phyloP scores from a whole-genome alignment of 2,329 filamentous ascomycete genomes.

The Verticillium isaacii region DNA sequence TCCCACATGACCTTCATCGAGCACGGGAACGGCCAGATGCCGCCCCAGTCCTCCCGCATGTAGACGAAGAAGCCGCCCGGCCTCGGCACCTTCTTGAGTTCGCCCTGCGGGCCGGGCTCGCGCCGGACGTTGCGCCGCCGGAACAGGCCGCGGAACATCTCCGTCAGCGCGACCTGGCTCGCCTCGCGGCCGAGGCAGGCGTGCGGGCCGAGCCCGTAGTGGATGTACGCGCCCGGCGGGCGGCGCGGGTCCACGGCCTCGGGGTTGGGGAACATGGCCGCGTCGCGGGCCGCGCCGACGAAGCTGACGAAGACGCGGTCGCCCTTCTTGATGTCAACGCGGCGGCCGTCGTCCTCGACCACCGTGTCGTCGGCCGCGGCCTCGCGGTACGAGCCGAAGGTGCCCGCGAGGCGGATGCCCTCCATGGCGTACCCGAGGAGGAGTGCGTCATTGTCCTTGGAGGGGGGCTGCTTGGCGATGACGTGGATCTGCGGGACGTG shows the following conservation, averaged over 20 bases:
- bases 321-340: slow-evolving; percentile 47
- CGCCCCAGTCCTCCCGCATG: slow-evolving; percentile 61
- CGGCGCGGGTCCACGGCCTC: slow-evolving; percentile 57
- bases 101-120: slow-evolving; percentile 58
- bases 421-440: slow-evolving; percentile 69
- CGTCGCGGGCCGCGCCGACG: slow-evolving; percentile 52
- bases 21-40: slow-evolving; percentile 39
- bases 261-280: slow-evolving; percentile 56
- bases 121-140: slow-evolving; percentile 55
- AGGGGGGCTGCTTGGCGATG: slow-evolving; percentile 49
- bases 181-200: slow-evolving; percentile 57
- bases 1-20: slow-evolving; percentile 53
- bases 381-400: slow-evolving; percentile 56
- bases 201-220: slow-evolving; percentile 59
- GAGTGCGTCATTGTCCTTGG: slow-evolving; percentile 54
- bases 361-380: slow-evolving; percentile 41
- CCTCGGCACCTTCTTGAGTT: slow-evolving; percentile 59
- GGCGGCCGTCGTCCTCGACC: slow-evolving; percentile 44
- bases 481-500: slow-evolving; percentile 58
- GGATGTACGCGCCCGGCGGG: slow-evolving; percentile 59
- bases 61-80: slow-evolving; percentile 55
- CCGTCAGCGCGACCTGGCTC: slow-evolving; percentile 56
- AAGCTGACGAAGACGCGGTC: slow-evolving; percentile 62
- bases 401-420: slow-evolving; percentile 63
- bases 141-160: slow-evolving; percentile 65